Evolutionary conservation across 202 grass and related monocot genomes (phyloP), one percentile per base, ranked within the genome.

Genomic region (Hordeum pubiflorum): DNA sequence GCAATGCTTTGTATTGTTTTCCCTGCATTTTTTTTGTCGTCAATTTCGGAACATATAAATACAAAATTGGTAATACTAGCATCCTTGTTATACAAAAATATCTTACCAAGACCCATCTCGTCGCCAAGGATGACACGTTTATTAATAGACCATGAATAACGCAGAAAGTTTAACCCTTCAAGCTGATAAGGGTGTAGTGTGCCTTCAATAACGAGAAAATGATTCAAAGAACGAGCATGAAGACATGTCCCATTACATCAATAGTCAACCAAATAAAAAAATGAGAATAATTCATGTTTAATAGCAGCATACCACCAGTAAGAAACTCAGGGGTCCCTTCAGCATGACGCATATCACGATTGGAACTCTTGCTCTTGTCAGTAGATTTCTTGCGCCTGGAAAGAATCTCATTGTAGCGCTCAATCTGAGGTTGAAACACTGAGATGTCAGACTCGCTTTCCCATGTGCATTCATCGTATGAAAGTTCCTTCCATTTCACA

Each of bases 1-100:
- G 96, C 96, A 85, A 99, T 99, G 79, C 96, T 99, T 69, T 99
- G 96, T 93, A 99, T 99, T 7, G 96, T 99, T 90, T 99, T 99
- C 44, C 96, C 96, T 99, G 85, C n/a, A 83, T 54, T 73, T 55
- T 54, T 62, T 46, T 24, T 18, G 37, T 36, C 1, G 67, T 41
- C 43, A 44, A 76, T 77, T 48, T 34, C 29, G 86, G 23, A 75
- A 59, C 24, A 79, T 44, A 37, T 29, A 57, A 54, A 85, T 69
- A 87, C 27, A 77, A 63, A 87, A 6, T 60, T 67, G 7, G 84
- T 80, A 81, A 81, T 46, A 77, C n/a, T 46, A 21, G 22, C 39
- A 71, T 48, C 72, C 22, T 66, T 29, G 67, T 41, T 73, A 38
- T 69, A 38, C 69, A 48, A 75, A 56, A 79, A 82, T 43, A 69